Evolutionary conservation across 192 early-diverging fungal species (phyloP).

Genomic region (Tieghemiomyces parasiticus): DNA sequence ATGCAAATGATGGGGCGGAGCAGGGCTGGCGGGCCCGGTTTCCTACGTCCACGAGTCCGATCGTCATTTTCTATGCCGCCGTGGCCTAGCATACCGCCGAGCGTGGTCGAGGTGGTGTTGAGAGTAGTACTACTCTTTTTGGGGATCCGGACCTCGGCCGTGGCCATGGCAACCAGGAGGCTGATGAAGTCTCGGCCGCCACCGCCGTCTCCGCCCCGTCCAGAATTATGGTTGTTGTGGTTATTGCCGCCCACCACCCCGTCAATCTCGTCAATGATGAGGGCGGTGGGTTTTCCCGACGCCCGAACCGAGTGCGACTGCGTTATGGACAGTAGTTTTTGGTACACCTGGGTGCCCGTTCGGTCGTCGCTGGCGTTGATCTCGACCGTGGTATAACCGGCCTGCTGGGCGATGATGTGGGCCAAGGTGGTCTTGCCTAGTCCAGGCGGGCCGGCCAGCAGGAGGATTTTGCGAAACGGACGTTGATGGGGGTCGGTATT

Average conservation of each 20-base stretch:
- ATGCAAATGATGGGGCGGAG: conserved; percentile 94
- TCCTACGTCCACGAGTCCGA: conserved; percentile 14
- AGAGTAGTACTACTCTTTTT: not conserved
- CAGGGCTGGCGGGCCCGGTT: conserved; percentile 26
- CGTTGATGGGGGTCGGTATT: conserved; percentile 21
- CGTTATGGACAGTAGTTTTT: conserved; percentile 58
- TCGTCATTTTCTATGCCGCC: conserved; percentile 7
- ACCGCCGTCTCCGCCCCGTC: too few species aligned
- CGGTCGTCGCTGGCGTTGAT: conserved; percentile 98
- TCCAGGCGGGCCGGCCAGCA: conserved; percentile 85
- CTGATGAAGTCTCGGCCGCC: conserved; percentile 49
- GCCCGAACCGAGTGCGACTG: conserved; percentile 58
- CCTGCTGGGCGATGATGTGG: conserved; percentile 76
- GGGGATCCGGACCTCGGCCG: conserved; percentile 16
- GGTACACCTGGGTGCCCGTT: conserved; percentile 53
- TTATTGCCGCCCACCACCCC: conserved; percentile 49
- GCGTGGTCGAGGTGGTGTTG: not conserved
- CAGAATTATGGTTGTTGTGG: too few species aligned
- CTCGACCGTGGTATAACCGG: conserved; percentile 83
- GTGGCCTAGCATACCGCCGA: not conserved
- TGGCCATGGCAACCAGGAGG: conserved; percentile 52
- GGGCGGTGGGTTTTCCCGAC: conserved; percentile 51
- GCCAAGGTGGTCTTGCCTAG: conserved; percentile 96
- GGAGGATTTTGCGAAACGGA: conserved; percentile 31
- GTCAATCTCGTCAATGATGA: conserved; percentile 96